Percentiles rank a stretch among this genome's conserved stretches.
Evolutionary conservation across 176 grass and related monocot species (phyloP).

Genomic region (Eleusine indica): DNA sequence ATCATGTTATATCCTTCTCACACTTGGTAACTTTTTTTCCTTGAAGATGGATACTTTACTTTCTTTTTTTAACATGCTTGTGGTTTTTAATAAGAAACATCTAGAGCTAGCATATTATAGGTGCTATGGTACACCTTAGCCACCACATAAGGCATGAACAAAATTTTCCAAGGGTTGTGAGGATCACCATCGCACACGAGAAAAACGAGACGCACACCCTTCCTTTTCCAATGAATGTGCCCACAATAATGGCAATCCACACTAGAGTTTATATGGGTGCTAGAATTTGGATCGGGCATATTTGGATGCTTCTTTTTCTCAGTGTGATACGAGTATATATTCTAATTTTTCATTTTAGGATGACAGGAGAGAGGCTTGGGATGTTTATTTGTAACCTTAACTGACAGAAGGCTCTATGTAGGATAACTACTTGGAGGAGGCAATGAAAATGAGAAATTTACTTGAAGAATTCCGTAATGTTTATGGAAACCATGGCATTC

Average conservation of each 20-base stretch:
- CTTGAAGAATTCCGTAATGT: conserved; percentile 75
- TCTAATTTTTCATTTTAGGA: background rate
- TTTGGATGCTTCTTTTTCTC: background rate
- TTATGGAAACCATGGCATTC: conserved; percentile 67
- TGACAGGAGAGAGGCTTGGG: background rate
- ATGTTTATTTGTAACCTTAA: conserved; percentile 23
- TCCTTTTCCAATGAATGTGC: background rate
- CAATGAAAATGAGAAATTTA: conserved; percentile 98
- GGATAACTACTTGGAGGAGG: conserved; percentile 98
- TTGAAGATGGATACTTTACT: background rate
- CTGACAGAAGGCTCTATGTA: conserved; percentile 38
- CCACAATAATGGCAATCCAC: background rate
- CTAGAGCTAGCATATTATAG: conserved; percentile 5
- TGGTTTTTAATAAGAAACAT: background rate
- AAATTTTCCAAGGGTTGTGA: conserved; percentile 1
- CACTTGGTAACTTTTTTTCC: conserved; percentile 10
- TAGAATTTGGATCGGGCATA: background rate
- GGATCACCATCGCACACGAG: background rate
- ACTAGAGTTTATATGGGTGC: background rate
- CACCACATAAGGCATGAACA: background rate
- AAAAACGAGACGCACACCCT: background rate
- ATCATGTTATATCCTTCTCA: background rate
- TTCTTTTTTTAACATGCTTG: conserved; percentile 16
- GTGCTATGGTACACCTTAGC: background rate
- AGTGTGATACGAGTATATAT: background rate